Base-by-base conservation (phyloP, 768 basidiomycete genomes). In the Suillus spraguei region DNA sequence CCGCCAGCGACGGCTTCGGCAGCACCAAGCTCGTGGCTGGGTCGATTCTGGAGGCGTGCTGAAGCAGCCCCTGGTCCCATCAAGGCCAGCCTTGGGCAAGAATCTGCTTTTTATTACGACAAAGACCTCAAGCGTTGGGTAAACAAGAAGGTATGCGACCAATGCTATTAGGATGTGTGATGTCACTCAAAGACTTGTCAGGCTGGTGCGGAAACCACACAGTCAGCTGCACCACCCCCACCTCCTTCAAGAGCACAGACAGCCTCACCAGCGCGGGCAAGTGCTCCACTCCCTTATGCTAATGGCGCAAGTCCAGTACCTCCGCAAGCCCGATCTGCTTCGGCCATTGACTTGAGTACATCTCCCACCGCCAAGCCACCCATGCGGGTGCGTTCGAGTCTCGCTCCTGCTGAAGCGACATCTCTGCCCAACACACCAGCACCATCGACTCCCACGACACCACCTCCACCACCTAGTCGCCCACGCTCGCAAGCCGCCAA, bases 61-160 rank as follows among this genome's bases (percentile, higher is more conserved):
- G 88, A 89, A 17, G 68, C 82, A 5, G 67, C 80, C 7, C 80
- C 87, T 10, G 93, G 83, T 10, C 95, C 97, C 3, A 79, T 97
- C 62, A 92, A 88, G 72, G 97, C 97, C 22, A 99, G 90, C 68
- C 85, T 99, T 32, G 97, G 97, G 9, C 94, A 99, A 68, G 87
- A 95, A 72, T 94, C 80, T 33, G 81, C 87, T 33, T 97, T 99
- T 79, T 91, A 94, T 70, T 99, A 92, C 72, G 97, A 99, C 72
- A 89, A 91, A 69, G 95, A 97, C n/a, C 83, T 90, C 64, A 95
- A 96, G 74, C 86, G 91, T 65, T 99, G 97, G 97, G 89, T 99
- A 33, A 95, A 97, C 74, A 96, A 91, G 77, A 95, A 91, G 80
- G 95, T 94, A 64, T 73, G 77, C 66, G 7, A 10, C 24, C 35